Evolutionary conservation across 73 alveolate genomes (phyloP), one percentile per base, ranked within the genome.

Genomic region (Tetrahymena borealis): DNA sequence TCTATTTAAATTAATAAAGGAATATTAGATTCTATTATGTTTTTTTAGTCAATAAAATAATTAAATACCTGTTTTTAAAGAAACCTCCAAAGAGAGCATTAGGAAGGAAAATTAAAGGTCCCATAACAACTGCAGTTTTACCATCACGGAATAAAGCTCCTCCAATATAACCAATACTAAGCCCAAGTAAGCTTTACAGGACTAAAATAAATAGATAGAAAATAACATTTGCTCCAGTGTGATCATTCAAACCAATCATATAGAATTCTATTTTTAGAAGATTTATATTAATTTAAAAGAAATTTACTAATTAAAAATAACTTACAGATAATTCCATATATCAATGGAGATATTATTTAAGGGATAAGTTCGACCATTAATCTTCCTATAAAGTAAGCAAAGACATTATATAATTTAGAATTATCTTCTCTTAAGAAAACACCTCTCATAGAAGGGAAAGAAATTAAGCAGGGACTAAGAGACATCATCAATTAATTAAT

Each of bases 341-440:
- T 15, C 4, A 79, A 24, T 13, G 95, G 95, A 8, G 39, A 38
- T 11, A 92, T 90, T 39, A 92, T 78, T 11, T 85, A 90, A 32
- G 96, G 94, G 4, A 97, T 96, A 13, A 91, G 37, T 18, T 96
- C 98, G 32, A 95, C 38, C 0, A 95, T 18, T 11, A 40, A 18
- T 91, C 95, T 96, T 9, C 96, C 92, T 24, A 95, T 33, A 85
- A 91, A 96, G 90, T 95, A 96, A 32, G 97, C 78, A 10, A 40
- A 77, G 11, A 90, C 43, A 7, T 42, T 42, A 91, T 96, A 96
- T 4, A 91, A 32, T 90, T 95, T 95, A 1, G 95, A 90, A 13
- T 96, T 93, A 9, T 94, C 91, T 39, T 96, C 98, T 95, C 97
- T 95, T 40, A 96, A 92, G 90, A 96, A 96, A 2, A 96, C 90